These are phyloP conservation scores for Scortechinia acanthostroma DNA, from an alignment of 2,329 filamentous ascomycete species.

Conservation along the genomic window DNA sequence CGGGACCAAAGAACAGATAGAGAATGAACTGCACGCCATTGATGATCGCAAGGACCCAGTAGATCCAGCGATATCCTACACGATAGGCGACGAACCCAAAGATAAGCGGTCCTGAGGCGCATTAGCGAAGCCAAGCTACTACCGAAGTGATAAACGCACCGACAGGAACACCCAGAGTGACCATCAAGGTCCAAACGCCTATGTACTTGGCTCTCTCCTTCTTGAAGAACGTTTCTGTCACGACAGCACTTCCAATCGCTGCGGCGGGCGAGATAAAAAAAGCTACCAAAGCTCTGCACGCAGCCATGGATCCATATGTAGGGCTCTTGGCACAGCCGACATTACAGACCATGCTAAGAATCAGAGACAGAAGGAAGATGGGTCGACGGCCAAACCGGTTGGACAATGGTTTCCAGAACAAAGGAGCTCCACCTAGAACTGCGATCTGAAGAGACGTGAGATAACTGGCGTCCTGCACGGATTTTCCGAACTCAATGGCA, in stretches of 20 bases:
- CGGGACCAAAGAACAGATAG: constrained; percentile 44
- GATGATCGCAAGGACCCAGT: constrained; percentile 46
- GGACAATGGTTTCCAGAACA: constrained; percentile 48
- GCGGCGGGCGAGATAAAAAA: constrained; percentile 48
- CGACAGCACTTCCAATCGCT: constrained; percentile 46
- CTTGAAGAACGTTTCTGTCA: constrained; percentile 49
- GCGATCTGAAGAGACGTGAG: constrained; percentile 46
- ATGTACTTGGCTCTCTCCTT: constrained; percentile 43
- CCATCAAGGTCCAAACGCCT: constrained; percentile 43
- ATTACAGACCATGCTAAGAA: constrained; percentile 37
- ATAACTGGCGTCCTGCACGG: constrained; percentile 39
- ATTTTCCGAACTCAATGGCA: constrained; percentile 35
- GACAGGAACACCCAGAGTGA: constrained; percentile 14
- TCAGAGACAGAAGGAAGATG: constrained; percentile 39
- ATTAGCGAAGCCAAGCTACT: neutral
- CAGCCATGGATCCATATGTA: constrained; percentile 37
- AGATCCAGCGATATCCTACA: constrained; percentile 49
- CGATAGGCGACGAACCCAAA: constrained; percentile 37
- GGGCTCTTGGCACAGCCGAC: constrained; percentile 41
- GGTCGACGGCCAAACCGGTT: constrained; percentile 43
- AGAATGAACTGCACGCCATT: constrained; percentile 47
- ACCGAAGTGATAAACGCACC: constrained; percentile 16
- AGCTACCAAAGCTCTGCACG: constrained; percentile 39
- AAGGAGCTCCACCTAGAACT: constrained; percentile 39
- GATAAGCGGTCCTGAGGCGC: constrained; percentile 8